Evolutionary conservation across 2,329 filamentous ascomycete genomes (phyloP), one percentile per base, ranked within the genome.

Genomic region (Aspergillus fructus): DNA sequence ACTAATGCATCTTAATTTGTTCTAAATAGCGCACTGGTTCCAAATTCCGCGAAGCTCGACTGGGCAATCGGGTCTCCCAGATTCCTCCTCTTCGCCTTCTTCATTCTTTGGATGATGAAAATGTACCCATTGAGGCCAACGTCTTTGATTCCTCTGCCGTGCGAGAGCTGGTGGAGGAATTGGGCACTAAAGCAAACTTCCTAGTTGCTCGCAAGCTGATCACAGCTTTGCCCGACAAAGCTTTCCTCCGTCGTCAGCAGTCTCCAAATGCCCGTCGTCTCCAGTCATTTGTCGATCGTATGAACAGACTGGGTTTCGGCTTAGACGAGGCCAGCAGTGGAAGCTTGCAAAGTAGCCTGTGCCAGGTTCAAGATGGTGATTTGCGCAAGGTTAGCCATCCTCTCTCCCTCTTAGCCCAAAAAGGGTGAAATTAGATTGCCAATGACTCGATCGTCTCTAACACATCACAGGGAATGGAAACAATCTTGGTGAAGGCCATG

Each of bases 31-130:
- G 86, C 64, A 85, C 97, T 62, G 86, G 92, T 5, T 89, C 92
- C 70, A 96, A 94, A 74, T 96, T 97, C 83, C 89, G 92, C 43
- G 91, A 97, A 77, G 82, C 86, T 49, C 89, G 94, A 59, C 89
- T 97, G 58, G 90, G 89, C 56, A 88, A 92, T 52, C 89, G 89
- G 37, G 86, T 86, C 43, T 86, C 89, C 62, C 86, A 89, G 12
- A 90, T 96, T 66, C 89, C 93, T 34, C 88, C 93, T 41, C 85
- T 99, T 52, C 89, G 94, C 56, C 83, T 99, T 47, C 81, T 97
- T 60, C 92, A 96, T 76, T 93, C 96, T 77, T 83, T 97, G 41
- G 94, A 99, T 66, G 94, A 99, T 66, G 94, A 99, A 81, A 97
- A 97, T 74, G 91, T 97, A 53, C 94, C 93, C 2, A 93, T 97